A percentile compares a stretch with the other conserved stretches of the same genome.
phyloP scores from a whole-genome alignment of 768 basidiomycete genomes.

The Thelephora ganbajun region DNA sequence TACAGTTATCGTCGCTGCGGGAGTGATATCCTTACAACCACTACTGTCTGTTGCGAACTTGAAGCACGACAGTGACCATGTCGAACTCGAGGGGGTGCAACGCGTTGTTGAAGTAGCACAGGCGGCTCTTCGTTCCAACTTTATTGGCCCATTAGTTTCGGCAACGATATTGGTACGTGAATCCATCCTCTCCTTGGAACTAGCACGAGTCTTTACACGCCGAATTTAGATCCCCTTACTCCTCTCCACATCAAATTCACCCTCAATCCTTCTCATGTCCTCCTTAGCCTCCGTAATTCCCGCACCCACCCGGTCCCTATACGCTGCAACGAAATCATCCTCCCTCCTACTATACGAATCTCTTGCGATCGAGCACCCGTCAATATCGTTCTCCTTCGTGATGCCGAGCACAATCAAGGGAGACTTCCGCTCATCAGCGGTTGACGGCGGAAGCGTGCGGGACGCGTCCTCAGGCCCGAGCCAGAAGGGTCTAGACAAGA shows the following conservation, averaged over 20 bases:
- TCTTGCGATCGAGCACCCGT: slow-evolving; percentile 68
- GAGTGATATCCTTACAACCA: slow-evolving; percentile 71
- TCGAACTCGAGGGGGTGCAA: slow-evolving; percentile 40
- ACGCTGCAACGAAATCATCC: slow-evolving; percentile 74
- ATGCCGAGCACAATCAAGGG: slow-evolving; percentile 66
- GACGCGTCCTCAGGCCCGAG: slow-evolving; percentile 30
- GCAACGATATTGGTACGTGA: slow-evolving; percentile 57
- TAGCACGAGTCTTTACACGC: neutral
- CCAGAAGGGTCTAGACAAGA: slow-evolving; percentile 41
- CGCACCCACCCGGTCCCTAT: slow-evolving; percentile 75
- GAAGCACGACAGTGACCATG: neutral
- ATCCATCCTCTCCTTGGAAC: neutral
- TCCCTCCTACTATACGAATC: slow-evolving; percentile 66
- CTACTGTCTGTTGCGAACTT: slow-evolving; percentile 59
- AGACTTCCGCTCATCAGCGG: slow-evolving; percentile 66
- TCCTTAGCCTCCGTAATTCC: slow-evolving; percentile 70
- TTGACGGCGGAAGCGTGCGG: slow-evolving; percentile 37
- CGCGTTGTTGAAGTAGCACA: slow-evolving; percentile 40
- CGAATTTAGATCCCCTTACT: slow-evolving; percentile 60
- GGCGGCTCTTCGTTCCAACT: slow-evolving; percentile 51
- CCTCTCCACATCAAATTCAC: slow-evolving; percentile 42
- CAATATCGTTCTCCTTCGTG: slow-evolving; percentile 44
- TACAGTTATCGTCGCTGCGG: slow-evolving; percentile 70
- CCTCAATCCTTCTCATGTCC: slow-evolving; percentile 69
- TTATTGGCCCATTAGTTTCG: slow-evolving; percentile 51